Base-by-base conservation (phyloP, 2,329 filamentous ascomycete species). In the Aspergillus quadricinctus region DNA sequence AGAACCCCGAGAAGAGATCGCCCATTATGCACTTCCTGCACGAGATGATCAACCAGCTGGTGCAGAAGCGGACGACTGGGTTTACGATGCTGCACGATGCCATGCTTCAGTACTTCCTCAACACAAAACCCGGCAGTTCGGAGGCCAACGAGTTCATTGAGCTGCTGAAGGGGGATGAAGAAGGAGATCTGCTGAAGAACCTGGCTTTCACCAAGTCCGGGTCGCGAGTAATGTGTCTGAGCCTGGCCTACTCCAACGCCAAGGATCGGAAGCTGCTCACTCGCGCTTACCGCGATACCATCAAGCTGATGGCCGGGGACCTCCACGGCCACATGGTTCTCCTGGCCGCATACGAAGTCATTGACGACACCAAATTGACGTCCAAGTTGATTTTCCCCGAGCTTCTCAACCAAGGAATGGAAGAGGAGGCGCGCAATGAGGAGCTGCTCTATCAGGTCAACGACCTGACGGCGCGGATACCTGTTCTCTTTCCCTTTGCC, bases 41-140 rank as follows among this genome's bases (percentile, higher is more conserved):
- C 62, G 88, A 90, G 64, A 84, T 96, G 77, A 94, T 96, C 79
- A 96, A 97, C 75, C 86, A 88, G 60, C 83, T 99, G 45, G 83
- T 97, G 49, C 92, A 99, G 76, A 99, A 99, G 83, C 94, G 94
- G 77, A 87, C 94, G 77, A 95, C 91, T 0, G 93, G 91, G 9
- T 97, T 99, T 76, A 97, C 93, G 2, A 95, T 99, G 83, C 84
- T 99, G 21, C 95, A 99, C 74, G 94, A 97, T 68, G 94, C 94
- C 50, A 96, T 99, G 92, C 80, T 97, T 57, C 93, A 99, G 72
- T 99, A 97, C 75, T 97, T 93, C 76, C 78, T 91, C 53, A 93
- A 89, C 66, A 85, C 87, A 49, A 87, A 88, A 62, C 79, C 84
- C 4, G 92, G 88, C 3, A 90, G 87, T 48, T 86, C 90, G 56